Conservation (phyloP, 768 basidiomycete species). For the Pleurotus citrinopileatus region DNA sequence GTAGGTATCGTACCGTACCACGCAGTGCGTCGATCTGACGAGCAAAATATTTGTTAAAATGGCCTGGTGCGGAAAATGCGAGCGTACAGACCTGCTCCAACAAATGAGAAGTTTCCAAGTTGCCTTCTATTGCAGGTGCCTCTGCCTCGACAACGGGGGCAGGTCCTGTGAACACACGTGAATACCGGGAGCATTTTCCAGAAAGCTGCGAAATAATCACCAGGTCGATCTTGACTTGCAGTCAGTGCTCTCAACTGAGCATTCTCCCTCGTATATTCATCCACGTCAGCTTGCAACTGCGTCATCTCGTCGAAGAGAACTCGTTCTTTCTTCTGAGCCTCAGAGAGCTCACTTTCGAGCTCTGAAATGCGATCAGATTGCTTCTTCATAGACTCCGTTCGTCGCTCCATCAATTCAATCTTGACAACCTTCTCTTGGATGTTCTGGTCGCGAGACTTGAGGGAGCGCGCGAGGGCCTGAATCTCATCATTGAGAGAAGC, state of each 20-base stretch:
- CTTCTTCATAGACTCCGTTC: slow-evolving; percentile 88
- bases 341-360: slow-evolving; percentile 76
- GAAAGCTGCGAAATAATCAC: slow-evolving; percentile 34
- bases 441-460: slow-evolving; percentile 86
- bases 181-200: background rate
- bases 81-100: slow-evolving; percentile 73
- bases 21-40: slow-evolving; percentile 85
- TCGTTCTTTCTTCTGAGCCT: slow-evolving; percentile 83
- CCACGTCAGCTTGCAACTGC: slow-evolving; percentile 86
- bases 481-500: slow-evolving; percentile 86
- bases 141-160: slow-evolving; percentile 57
- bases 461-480: slow-evolving; percentile 77
- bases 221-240: slow-evolving; percentile 67
- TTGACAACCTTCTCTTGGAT: slow-evolving; percentile 89
- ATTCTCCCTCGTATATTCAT: slow-evolving; percentile 85
- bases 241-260: slow-evolving; percentile 71
- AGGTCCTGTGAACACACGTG: slow-evolving; percentile 26
- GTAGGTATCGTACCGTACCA: slow-evolving; percentile 88
- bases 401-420: slow-evolving; percentile 92
- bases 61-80: too few relatives aligned
- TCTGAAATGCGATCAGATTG: slow-evolving; percentile 82
- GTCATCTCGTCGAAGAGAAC: slow-evolving; percentile 94
- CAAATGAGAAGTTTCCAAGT: slow-evolving; percentile 82
- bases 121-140: slow-evolving; percentile 68
- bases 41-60: slow-evolving; percentile 5